Evolutionary conservation across 139 green algal species (phyloP), one percentile per base, ranked within the genome.

Genomic region (Micractinium sp.): DNA sequence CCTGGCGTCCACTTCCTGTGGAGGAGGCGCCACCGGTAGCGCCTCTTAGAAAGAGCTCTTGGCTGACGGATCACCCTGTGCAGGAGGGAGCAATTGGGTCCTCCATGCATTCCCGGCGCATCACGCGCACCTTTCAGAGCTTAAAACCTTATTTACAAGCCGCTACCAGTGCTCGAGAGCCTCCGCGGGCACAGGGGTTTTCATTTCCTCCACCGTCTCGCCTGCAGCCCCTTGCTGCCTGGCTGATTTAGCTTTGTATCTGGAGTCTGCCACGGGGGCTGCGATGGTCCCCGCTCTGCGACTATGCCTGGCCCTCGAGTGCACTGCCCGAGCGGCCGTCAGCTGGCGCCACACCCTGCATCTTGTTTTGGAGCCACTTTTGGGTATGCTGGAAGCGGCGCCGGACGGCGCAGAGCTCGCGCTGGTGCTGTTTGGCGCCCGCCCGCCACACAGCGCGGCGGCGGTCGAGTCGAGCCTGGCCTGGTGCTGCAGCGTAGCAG

Each of bases 371-470:
- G 83, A 87, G 83, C 83, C 83, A 12, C 36, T 87, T 38, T 38
- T 87, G 27, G 66, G 36, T 0, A 38, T 84, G 78, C 35, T 29
- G 53, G 78, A 84, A 31, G 41, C 41, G 27, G 31, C 41, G 29
- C 53, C 19, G 41, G 41, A 3, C 14, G 78, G 78, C 41, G 35
- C 22, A 39, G 66, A 87, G 67, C 38, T 87, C 13, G 83, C 83
- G 15, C 66, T 87, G 66, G 83, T 87, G 38, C 41, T 79, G 33
- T 87, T 87, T 87, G 83, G 83, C 23, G 83, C 83, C 27, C 83
- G 67, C 67, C 38, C 67, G 7, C 67, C 67, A 3, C 66, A 80
- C 63, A 66, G 35, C 39, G 35, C n/a, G 3, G 83, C 83, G 13
- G 67, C 67, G 0, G 83, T 87, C 66, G 83, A 87, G 29, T 69